phyloP scores from a whole-genome alignment of 495 filamentous ascomycete genomes.

The Rusavskia elegans region DNA sequence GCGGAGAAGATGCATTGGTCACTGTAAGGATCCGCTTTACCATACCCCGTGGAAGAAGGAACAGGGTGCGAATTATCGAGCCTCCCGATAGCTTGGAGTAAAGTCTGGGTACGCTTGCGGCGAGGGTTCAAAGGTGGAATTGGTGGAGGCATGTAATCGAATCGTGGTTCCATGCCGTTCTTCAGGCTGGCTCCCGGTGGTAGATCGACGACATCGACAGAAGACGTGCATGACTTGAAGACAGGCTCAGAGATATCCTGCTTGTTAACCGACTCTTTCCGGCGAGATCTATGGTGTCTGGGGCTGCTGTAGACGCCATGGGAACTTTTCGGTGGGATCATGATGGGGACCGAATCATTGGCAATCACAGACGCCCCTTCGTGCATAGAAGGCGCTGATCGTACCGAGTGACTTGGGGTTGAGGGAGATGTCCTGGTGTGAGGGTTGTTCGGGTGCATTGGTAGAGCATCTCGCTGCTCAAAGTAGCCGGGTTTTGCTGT shows the following conservation, averaged over 20 bases:
- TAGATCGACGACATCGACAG: constrained; percentile 48
- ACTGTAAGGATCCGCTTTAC: constrained; percentile 13
- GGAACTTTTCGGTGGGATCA: constrained; percentile 10
- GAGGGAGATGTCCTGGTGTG: constrained; percentile 35
- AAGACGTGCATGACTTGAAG: constrained; percentile 62
- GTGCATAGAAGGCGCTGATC: background rate
- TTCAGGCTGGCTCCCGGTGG: constrained; percentile 31
- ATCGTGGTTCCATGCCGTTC: constrained; percentile 19
- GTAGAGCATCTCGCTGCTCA: constrained; percentile 23
- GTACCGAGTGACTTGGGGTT: constrained; percentile 17
- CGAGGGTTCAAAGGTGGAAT: constrained; percentile 16
- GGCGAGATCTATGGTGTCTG: constrained; percentile 17
- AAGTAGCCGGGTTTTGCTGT: constrained; percentile 26
- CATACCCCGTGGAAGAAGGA: background rate
- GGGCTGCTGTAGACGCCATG: constrained; percentile 15
- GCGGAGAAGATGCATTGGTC: constrained; percentile 33
- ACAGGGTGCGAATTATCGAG: constrained; percentile 8
- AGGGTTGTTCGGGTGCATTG: constrained; percentile 17
- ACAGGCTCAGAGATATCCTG: constrained; percentile 70
- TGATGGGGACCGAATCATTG: constrained; percentile 34
- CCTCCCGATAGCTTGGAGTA: constrained; percentile 12
- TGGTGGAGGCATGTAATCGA: constrained; percentile 9
- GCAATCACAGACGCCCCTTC: constrained; percentile 21
- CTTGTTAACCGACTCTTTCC: constrained; percentile 56
- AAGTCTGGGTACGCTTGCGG: constrained; percentile 15